These are phyloP conservation scores for Neonothopanus nambi DNA, from an alignment of 1,284 basidiomycete species.

Conservation along the genomic window DNA sequence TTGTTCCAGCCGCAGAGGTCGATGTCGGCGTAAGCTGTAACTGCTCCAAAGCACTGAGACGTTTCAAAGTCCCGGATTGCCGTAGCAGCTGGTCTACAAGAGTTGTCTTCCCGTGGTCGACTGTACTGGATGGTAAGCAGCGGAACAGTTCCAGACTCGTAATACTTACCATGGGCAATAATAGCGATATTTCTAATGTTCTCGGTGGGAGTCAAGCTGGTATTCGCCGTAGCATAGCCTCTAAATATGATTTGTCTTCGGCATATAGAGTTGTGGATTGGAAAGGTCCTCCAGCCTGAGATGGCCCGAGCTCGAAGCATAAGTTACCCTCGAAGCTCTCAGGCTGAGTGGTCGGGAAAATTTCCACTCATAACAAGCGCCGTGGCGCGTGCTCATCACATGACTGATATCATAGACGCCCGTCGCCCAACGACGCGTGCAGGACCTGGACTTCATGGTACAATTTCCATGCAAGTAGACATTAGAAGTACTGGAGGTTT, in stretches of 20 bases:
- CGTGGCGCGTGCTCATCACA: too few species aligned
- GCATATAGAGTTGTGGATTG: background rate
- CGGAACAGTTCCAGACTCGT: background rate
- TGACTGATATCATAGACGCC: too few species aligned
- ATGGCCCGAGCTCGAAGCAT: slow-evolving; percentile 9
- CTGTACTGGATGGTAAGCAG: slow-evolving; percentile 24
- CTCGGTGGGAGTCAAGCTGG: slow-evolving; percentile 15
- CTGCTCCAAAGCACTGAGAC: slow-evolving; percentile 35
- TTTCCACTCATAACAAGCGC: too few species aligned
- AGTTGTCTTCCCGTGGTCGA: slow-evolving; percentile 53
- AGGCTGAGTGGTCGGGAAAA: too few species aligned
- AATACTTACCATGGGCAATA: slow-evolving; percentile 27
- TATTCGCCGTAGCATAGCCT: background rate
- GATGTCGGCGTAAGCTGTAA: slow-evolving; percentile 32
- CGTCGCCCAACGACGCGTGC: too few species aligned
- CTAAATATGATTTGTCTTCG: background rate
- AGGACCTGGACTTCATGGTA: too few species aligned
- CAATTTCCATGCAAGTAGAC: too few species aligned
- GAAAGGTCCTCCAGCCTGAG: slow-evolving; percentile 1
- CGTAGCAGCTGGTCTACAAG: slow-evolving; percentile 49
- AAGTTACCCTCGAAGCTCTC: background rate
- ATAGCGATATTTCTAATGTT: slow-evolving; percentile 31
- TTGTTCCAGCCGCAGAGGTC: slow-evolving; percentile 28
- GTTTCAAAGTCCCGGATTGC: slow-evolving; percentile 45
- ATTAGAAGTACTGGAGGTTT: too few species aligned